Evolutionary conservation across 2,329 filamentous ascomycete species (phyloP), one percentile per base, ranked within the genome.

Genomic region (Xylaria sp.): DNA sequence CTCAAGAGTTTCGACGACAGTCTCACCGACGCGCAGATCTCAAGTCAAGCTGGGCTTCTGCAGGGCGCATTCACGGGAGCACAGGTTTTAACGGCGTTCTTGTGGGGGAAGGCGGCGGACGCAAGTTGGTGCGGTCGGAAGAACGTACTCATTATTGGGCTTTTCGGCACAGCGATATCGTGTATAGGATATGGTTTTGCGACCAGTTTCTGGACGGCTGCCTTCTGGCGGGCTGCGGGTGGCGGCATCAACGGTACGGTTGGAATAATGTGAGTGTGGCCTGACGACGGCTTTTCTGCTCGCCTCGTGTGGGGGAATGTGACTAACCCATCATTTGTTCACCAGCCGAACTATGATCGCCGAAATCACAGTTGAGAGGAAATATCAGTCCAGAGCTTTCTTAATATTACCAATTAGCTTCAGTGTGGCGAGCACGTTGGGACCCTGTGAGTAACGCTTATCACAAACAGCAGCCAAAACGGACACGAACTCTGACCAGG

Each of bases 141-240:
- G 79, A 84, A 83, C 66, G 90, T 93, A 15, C 84, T 94, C n/a
- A 81, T 93, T 23, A 85, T 93, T 59, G 92, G 92, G 0, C 80
- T 93, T 46, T 79, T 90, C 13, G 91, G 92, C 0, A 91, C 91
- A 0, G 86, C 87, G 63, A 78, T 92, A 12, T 90, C 90, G 5
- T 90, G 88, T 71, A 74, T 94, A 18, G 92, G 92, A 0, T 92
- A 93, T 75, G 92, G 91, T 0, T 94, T 94, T 76, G 89, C 90
- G 3, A 86, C 83, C 33, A 90, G 84, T 3, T 93, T 94, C 75
- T 82, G 81, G 15, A 82, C 84, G 77, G 91, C 91, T 0, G 86
- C 91, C 0, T 83, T 89, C 55, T 94, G 91, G 82, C 83, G 92
- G 6, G 86, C 84, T 12, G 76, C 92, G 43, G 91, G 91, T 0